phyloP scores from a whole-genome alignment of 495 filamentous ascomycete genomes.

The Penicillium manginii region DNA sequence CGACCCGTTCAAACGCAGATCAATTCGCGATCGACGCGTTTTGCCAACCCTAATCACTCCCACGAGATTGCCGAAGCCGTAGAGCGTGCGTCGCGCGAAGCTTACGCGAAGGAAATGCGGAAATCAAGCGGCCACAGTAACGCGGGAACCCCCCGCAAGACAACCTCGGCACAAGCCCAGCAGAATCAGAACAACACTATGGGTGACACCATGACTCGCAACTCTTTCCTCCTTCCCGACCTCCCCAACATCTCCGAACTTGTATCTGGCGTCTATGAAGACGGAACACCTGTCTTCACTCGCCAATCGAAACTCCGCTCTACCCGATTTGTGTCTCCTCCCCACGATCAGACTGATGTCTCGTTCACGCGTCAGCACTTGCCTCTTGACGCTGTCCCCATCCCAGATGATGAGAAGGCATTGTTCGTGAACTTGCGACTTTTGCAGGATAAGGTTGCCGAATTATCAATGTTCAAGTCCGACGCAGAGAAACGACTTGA shows the following conservation, averaged over 20 bases:
- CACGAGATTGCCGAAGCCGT: conserved; percentile 50
- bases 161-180: conserved; percentile 13
- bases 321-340: conserved; percentile 60
- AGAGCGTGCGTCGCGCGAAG: conserved; percentile 48
- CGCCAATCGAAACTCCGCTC: conserved; percentile 51
- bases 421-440: conserved; percentile 68
- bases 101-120: conserved; percentile 42
- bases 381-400: conserved; percentile 63
- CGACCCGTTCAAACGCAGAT: conserved; percentile 50
- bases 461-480: conserved; percentile 62
- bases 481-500: conserved; percentile 60
- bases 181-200: conserved; percentile 26
- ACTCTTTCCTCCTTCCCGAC: conserved; percentile 69
- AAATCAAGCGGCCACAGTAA: conserved; percentile 30
- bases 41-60: conserved; percentile 49
- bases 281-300: conserved; percentile 66
- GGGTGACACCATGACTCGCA: conserved; percentile 48
- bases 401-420: conserved; percentile 71
- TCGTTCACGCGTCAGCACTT: conserved; percentile 48
- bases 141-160: conserved; percentile 27
- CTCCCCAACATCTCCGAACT: conserved; percentile 73
- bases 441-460: conserved; percentile 66
- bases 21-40: conserved; percentile 60
- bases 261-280: conserved; percentile 68
- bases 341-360: conserved; percentile 39